Evolutionary conservation across 148 eudicot species (phyloP).

Genomic region (Rhododendron williamsianum): DNA sequence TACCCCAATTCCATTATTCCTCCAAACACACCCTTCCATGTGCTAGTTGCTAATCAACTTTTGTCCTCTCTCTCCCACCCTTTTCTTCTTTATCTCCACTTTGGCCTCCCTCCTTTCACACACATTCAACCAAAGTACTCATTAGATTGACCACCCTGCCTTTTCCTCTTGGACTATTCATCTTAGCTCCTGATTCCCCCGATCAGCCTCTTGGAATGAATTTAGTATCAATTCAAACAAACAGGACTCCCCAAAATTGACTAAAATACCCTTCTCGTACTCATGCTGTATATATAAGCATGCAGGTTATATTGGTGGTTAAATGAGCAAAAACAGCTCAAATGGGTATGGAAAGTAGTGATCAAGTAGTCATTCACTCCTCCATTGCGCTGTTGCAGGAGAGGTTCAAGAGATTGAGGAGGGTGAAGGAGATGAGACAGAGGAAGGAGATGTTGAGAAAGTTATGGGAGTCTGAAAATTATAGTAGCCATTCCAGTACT

Average conservation of each 20-base stretch:
- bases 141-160: slow-evolving; percentile 37
- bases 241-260: not conserved
- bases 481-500: not conserved
- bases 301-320: not conserved
- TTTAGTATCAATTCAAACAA: not conserved
- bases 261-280: not conserved
- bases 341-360: slow-evolving; percentile 30
- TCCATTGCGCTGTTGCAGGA: slow-evolving; percentile 70
- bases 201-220: slow-evolving; percentile 3
- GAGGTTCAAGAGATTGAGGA: slow-evolving; percentile 65
- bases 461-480: slow-evolving; percentile 16
- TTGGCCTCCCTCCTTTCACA: slow-evolving; percentile 18
- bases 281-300: slow-evolving; percentile 16
- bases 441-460: slow-evolving; percentile 43
- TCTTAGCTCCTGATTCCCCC: slow-evolving; percentile 42
- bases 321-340: not conserved
- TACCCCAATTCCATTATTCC: slow-evolving; percentile 49
- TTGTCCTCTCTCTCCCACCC: slow-evolving; percentile 40
- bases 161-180: slow-evolving; percentile 36
- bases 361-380: slow-evolving; percentile 39
- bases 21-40: slow-evolving; percentile 69
- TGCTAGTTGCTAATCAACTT: slow-evolving; percentile 50
- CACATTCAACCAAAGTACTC: slow-evolving; percentile 17
- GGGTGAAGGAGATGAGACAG: slow-evolving; percentile 68
- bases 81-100: slow-evolving; percentile 41